Evolutionary conservation across 768 basidiomycete species (phyloP).

Genomic region (Leccinum truebloodii): DNA sequence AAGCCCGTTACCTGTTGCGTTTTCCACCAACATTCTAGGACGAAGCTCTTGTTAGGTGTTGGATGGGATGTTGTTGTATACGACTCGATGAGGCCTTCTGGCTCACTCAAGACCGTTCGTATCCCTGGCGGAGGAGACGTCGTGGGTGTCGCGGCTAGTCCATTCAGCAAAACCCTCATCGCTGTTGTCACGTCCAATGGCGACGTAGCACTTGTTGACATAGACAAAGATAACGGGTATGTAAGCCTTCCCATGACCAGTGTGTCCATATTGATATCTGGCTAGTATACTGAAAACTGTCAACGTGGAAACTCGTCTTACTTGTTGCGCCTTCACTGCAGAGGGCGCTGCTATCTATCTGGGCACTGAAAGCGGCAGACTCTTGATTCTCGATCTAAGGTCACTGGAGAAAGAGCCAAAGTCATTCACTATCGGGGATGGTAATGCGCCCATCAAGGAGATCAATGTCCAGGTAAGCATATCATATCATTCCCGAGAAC

Average conservation of each 20-base stretch:
- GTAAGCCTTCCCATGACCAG: slow-evolving; percentile 16
- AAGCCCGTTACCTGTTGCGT: slow-evolving; percentile 48
- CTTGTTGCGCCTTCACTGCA: slow-evolving; percentile 65
- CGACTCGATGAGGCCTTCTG: slow-evolving; percentile 58
- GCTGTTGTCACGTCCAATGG: slow-evolving; percentile 58
- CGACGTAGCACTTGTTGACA: slow-evolving; percentile 58
- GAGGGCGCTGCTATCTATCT: slow-evolving; percentile 69
- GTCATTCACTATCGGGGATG: slow-evolving; percentile 49
- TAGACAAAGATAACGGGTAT: slow-evolving; percentile 76
- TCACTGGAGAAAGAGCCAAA: slow-evolving; percentile 66
- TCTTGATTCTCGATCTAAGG: slow-evolving; percentile 66
- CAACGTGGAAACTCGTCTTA: slow-evolving; percentile 51
- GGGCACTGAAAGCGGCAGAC: slow-evolving; percentile 62
- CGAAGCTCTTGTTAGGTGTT: slow-evolving; percentile 55
- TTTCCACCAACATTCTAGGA: slow-evolving; percentile 67
- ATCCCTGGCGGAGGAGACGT: slow-evolving; percentile 55
- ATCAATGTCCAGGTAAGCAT: slow-evolving; percentile 57
- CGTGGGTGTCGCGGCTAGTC: slow-evolving; percentile 59
- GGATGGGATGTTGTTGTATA: slow-evolving; percentile 59
- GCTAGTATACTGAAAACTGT: slow-evolving; percentile 61
- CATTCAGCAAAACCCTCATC: slow-evolving; percentile 74
- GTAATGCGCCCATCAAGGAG: slow-evolving; percentile 47
- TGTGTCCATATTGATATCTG: slow-evolving; percentile 1
- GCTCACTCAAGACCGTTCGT: slow-evolving; percentile 52
- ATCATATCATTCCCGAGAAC: not conserved